Conservation (phyloP, 306 rosid species). For the Dalbergia cultrata region DNA sequence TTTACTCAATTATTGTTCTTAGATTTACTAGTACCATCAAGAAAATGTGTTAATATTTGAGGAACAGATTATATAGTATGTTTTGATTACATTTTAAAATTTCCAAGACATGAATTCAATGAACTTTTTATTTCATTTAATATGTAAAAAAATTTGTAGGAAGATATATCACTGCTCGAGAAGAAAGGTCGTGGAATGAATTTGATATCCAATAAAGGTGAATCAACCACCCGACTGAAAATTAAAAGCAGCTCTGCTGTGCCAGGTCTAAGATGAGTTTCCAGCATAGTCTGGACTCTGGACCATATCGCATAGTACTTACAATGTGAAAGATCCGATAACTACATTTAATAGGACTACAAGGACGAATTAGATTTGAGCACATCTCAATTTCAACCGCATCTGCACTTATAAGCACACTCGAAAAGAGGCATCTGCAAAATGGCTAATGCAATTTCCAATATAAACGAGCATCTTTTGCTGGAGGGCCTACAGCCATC, state of each 20-base stretch:
- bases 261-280: constrained; percentile 26
- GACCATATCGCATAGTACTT: neutral
- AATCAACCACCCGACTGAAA: constrained; percentile 37
- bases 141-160: no score
- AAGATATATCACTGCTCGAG: no score
- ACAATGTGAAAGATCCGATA: neutral
- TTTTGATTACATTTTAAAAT: neutral
- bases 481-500: neutral
- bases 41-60: neutral
- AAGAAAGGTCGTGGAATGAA: neutral
- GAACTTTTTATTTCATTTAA: no score
- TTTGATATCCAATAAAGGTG: constrained; percentile 39
- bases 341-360: neutral
- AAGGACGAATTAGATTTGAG: constrained; percentile 4
- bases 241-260: constrained; percentile 16
- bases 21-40: neutral
- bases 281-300: constrained; percentile 25
- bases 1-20: neutral
- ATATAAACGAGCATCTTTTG: neutral
- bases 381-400: constrained; percentile 6
- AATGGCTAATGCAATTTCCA: constrained; percentile 2
- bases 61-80: neutral
- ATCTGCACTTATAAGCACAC: neutral
- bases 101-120: no score
- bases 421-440: neutral